phyloP scores from a whole-genome alignment of 192 early-diverging fungal genomes.

The Backusella australiensis region DNA sequence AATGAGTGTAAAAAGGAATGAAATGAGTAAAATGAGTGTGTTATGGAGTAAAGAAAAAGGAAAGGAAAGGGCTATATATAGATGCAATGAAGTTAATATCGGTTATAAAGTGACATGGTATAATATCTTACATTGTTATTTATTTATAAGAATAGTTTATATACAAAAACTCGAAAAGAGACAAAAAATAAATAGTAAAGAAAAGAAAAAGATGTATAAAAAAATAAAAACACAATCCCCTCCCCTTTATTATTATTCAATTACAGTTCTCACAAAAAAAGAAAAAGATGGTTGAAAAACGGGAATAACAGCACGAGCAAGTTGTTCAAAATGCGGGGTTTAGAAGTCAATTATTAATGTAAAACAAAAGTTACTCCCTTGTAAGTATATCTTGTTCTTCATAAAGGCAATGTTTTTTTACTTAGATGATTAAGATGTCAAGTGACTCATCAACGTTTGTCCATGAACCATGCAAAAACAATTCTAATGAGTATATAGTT shows the following conservation, averaged over 20 bases:
- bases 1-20: not conserved
- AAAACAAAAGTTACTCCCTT: not conserved
- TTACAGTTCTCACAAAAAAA: conserved; percentile 10
- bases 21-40: not conserved
- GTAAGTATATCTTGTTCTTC: not conserved
- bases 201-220: not conserved
- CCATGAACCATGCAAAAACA: not conserved
- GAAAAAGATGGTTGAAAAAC: not conserved
- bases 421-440: not conserved
- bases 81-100: not conserved
- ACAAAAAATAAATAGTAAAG: not conserved
- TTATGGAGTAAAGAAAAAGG: not conserved
- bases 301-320: not conserved
- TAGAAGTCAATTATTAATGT: not conserved
- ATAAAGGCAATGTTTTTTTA: not conserved
- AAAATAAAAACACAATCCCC: not conserved
- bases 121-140: not conserved
- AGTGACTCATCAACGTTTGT: not conserved
- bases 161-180: not conserved
- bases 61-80: not conserved
- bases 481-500: not conserved
- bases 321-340: conserved; percentile 1
- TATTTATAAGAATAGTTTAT: not conserved
- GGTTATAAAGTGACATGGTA: not conserved
- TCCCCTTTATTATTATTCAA: not conserved